phyloP scores from a whole-genome alignment of 2,329 filamentous ascomycete species.

The Epichloe gansuensis region DNA sequence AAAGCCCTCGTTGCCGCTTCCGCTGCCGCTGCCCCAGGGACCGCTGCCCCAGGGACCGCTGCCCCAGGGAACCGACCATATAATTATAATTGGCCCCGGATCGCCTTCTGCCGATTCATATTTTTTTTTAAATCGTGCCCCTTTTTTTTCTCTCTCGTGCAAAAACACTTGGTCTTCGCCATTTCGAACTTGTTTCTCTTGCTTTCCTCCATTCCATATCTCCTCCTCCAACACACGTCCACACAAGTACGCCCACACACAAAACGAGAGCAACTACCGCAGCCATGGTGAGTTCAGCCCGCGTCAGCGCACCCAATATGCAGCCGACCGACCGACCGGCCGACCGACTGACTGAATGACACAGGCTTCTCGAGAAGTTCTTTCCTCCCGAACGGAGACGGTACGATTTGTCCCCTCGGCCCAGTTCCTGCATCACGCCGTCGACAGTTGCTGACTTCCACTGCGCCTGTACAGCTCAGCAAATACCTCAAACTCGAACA shows the following conservation, averaged over 20 bases:
- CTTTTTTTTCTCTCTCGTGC: background rate
- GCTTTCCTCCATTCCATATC: too few species aligned
- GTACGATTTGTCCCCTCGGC: constrained; percentile 13
- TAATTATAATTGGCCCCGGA: background rate
- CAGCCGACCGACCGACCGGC: background rate
- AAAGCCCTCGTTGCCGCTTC: background rate
- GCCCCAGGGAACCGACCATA: background rate
- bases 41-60: background rate
- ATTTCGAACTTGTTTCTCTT: background rate
- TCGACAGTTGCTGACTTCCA: constrained; percentile 12
- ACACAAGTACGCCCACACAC: background rate
- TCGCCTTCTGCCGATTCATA: background rate
- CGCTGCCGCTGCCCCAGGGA: background rate
- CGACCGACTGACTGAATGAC: background rate
- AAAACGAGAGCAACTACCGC: constrained; percentile 1
- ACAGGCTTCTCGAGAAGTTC: constrained; percentile 17
- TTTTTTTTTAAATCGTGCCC: background rate
- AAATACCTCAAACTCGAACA: constrained; percentile 91
- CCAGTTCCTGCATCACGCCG: background rate
- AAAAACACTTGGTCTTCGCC: too few species aligned
- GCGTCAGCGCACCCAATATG: background rate
- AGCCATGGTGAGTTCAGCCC: constrained; percentile 12
- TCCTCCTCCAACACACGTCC: background rate
- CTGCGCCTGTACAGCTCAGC: constrained; percentile 49
- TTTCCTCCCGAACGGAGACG: constrained; percentile 22